Base-by-base conservation (phyloP, 257 asterid genomes). In the Primulina tabacum region DNA sequence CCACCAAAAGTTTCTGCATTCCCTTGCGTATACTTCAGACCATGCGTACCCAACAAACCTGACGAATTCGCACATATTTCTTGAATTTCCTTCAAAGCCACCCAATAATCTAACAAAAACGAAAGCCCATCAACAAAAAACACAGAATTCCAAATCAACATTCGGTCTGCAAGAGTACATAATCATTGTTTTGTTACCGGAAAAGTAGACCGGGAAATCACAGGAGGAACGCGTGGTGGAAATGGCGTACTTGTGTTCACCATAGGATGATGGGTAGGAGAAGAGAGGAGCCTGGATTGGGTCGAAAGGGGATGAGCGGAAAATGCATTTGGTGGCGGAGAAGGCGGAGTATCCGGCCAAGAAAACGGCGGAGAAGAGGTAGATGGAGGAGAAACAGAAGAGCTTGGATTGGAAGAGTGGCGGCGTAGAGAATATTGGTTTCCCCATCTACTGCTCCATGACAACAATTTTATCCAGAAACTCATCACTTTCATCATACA, bases 181-280 rank as follows among this genome's bases (percentile, higher is more conserved):
- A 64, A 11, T 4, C 14, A 52, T 68, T 52, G 0, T 3, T 6
- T 20, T 68, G 1, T 33, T 78, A 92, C 99, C 99, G 29, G 92
- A 79, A 82, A 90, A 94, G 63, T 55, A 82, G 67, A 90, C 83
- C 77, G 97, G 99, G 86, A 93, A 90, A 57, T 75, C 53, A 73
- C 97, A 90, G 0, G 96, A 82, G 11, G 95, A 82, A 43, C 97
- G 99, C 66, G 81, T 73, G 30, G 92, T 94, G 7, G 96, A 95
- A 20, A 87, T 64, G 70, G 97, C 83, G 60, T 91, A 79, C 70
- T 94, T 94, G 81, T 94, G 96, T 73, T 89, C 92, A 4, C 96
- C 99, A 61, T 94, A 94, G n/a, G 99, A 90, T 2, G 94, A 33
- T 28, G 96, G 95, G 73, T 93, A 93, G 7, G 71, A 56, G 55